Base-by-base conservation (phyloP, 345 rosid species). In the Aquilaria sinensis region DNA sequence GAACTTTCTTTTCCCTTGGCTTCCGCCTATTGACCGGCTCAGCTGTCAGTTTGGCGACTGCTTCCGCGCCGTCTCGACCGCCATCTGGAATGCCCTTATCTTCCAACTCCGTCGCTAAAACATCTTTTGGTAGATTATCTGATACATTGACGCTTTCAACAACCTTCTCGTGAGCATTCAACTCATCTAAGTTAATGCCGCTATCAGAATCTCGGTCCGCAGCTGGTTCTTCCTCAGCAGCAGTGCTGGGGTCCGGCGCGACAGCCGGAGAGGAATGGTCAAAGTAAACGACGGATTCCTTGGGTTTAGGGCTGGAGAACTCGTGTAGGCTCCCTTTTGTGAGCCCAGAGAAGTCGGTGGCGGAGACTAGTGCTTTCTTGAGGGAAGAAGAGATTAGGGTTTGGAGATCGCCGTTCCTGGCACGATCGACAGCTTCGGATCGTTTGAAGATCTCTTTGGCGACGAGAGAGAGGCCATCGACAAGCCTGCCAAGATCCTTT, bases 1-100 rank as follows among this genome's bases (percentile, higher is more conserved):
- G 99, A 77, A 88, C 96, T 67, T 82, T 86, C 75, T 89, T 68
- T 68, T 88, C 99, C 83, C 97, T 86, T 3, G 80, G 95, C 72
- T 64, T 87, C 67, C 97, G 75, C 78, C 91, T 85, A 81, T 84
- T 81, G 70, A 61, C 59, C 46, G 33, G 59, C 33, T 72, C 60
- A 60, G 71, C 63, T 49, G 69, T 60, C 54, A 15, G 70, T 16
- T 51, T 23, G 41, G 72, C 34, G 55, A 43, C 12, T 53, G 75
- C 53, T 9, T 65, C 62, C 3, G 67, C 48, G 6, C 51, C n/a
- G 53, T 9, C 57, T 31, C 56, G 63, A 50, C 43, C 74, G 34
- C 46, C 77, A 13, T 48, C 74, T 50, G 62, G 65, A 69, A 61
- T 48, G 31, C 47, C 53, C 51, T 16, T 72, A n/a, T 67, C 62